A percentile compares a stretch with the other conserved stretches of the same genome.
Conservation (phyloP, 1,284 basidiomycete species). For the Leccinum insigne region DNA sequence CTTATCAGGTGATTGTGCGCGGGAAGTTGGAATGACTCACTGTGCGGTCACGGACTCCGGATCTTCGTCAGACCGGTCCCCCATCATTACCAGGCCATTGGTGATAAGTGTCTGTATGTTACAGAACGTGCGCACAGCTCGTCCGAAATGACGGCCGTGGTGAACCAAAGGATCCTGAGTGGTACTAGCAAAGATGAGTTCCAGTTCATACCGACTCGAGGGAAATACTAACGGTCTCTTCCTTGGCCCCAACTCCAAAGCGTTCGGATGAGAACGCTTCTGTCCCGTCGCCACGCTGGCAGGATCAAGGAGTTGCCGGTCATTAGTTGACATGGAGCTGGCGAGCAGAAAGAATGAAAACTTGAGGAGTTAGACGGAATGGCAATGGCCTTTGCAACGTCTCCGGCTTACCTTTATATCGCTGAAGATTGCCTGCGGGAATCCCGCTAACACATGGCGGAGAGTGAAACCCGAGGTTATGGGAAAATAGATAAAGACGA, state of each 20-base stretch:
- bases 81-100: background rate
- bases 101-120: conserved; percentile 1
- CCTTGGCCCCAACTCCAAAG: background rate
- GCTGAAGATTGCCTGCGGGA: too few relatives aligned
- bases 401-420: too few relatives aligned
- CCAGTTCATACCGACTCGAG: background rate
- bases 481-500: too few relatives aligned
- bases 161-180: conserved; percentile 1
- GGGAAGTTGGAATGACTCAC: background rate
- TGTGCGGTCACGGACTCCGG: background rate
- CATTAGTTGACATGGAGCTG: background rate
- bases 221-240: background rate
- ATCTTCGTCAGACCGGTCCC: background rate
- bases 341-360: too few relatives aligned
- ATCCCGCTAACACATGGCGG: too few relatives aligned
- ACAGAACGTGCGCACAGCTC: background rate
- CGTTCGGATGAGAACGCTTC: background rate
- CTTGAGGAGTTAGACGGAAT: too few relatives aligned
- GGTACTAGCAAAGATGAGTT: background rate
- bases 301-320: background rate
- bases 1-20: background rate
- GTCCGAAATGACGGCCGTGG: background rate
- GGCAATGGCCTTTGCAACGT: too few relatives aligned
- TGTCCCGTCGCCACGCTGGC: background rate
- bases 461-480: too few relatives aligned